Percentiles rank a stretch among this genome's conserved stretches.
Conservation (phyloP, 192 early-diverging fungal species). For the Thoreauomyces humboldtii region DNA sequence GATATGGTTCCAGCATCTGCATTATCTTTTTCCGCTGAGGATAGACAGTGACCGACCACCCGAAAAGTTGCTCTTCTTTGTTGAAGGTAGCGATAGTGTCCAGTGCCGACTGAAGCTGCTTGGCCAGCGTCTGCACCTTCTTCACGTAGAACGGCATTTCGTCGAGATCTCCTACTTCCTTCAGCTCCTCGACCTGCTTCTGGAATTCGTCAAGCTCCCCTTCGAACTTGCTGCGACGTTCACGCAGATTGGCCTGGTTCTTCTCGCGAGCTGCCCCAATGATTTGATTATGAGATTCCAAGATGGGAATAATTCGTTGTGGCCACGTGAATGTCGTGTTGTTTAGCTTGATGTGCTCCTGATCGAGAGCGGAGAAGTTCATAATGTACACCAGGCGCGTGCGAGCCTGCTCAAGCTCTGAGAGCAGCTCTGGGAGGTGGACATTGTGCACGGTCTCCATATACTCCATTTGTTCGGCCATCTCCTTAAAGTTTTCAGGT, state of each 20-base stretch:
- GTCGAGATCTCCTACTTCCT: constrained; percentile 62
- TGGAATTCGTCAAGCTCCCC: constrained; percentile 55
- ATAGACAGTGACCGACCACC: constrained; percentile 58
- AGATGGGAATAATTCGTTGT: constrained; percentile 46
- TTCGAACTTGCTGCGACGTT: constrained; percentile 54
- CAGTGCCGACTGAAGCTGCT: constrained; percentile 50
- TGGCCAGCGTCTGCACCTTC: constrained; percentile 57
- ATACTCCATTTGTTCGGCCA: constrained; percentile 63
- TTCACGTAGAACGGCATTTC: constrained; percentile 70
- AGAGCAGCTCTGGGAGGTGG: constrained; percentile 48
- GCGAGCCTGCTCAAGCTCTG: constrained; percentile 52
- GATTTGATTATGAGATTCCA: constrained; percentile 54
- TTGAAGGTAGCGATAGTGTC: constrained; percentile 64
- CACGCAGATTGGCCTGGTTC: constrained; percentile 48
- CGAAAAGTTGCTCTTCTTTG: constrained; percentile 63
- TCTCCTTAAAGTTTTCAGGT: constrained; percentile 63
- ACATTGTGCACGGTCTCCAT: constrained; percentile 46
- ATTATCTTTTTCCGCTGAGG: constrained; percentile 59
- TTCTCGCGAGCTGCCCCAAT: constrained; percentile 55
- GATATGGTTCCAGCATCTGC: constrained; percentile 53
- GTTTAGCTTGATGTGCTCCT: constrained; percentile 59
- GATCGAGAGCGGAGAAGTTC: constrained; percentile 53
- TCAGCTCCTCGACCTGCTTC: constrained; percentile 58
- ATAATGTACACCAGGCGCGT: constrained; percentile 52
- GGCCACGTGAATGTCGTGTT: constrained; percentile 65